Percentiles rank a stretch among this genome's conserved stretches.
Evolutionary conservation across 805 yeast genomes (phyloP).

Genomic region (Metschnikowia amazonensis): DNA sequence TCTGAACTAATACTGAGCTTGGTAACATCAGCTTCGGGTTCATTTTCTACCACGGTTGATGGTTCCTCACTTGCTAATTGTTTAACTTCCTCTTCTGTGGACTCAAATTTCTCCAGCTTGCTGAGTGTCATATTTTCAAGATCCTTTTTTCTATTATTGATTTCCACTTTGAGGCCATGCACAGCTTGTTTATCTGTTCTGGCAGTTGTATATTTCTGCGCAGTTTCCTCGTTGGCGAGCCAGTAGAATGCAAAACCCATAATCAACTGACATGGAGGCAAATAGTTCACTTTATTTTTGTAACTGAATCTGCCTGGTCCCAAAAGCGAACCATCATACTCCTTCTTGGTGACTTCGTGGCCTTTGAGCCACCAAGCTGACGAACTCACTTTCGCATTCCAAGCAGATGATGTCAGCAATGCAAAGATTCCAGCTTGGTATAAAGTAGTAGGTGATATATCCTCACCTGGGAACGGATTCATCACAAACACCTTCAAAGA

Average conservation of each 20-base stretch:
- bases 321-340: constrained; percentile 54
- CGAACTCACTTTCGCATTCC: constrained; percentile 80
- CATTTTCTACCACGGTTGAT: background rate
- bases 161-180: constrained; percentile 35
- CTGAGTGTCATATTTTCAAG: constrained; percentile 23
- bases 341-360: constrained; percentile 63
- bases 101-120: constrained; percentile 10
- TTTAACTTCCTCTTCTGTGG: background rate
- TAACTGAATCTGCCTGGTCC: constrained; percentile 59
- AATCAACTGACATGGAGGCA: constrained; percentile 79
- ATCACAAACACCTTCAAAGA: constrained; percentile 75
- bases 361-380: constrained; percentile 87
- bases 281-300: constrained; percentile 49
- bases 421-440: constrained; percentile 87
- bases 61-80: background rate
- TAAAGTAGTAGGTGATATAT: constrained; percentile 79
- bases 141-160: constrained; percentile 36
- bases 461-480: constrained; percentile 68
- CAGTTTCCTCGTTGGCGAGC: constrained; percentile 58
- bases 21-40: background rate
- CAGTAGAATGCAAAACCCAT: constrained; percentile 89
- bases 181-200: constrained; percentile 32
- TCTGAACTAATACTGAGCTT: background rate
- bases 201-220: constrained; percentile 26
- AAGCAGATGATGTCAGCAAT: constrained; percentile 78